Evolutionary conservation across 345 rosid species (phyloP).

Genomic region (Litchi chinensis): DNA sequence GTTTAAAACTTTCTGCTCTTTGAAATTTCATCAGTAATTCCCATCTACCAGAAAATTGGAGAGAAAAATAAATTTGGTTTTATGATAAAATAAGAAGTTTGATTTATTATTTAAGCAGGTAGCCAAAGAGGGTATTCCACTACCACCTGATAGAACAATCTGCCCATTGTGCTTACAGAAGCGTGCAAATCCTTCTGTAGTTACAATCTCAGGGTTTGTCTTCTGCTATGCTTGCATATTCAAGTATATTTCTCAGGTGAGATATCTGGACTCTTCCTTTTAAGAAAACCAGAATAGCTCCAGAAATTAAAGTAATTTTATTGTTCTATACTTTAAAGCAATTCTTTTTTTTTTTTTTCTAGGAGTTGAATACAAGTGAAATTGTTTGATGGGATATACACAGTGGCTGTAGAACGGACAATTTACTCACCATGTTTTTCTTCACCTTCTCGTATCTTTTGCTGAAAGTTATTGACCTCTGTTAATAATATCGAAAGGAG

Average conservation of each 20-base stretch:
- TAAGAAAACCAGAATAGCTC: background rate
- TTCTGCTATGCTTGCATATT: slow-evolving; percentile 94
- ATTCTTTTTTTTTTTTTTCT: background rate
- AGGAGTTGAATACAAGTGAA: background rate
- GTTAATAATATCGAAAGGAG: background rate
- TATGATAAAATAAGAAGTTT: slow-evolving; percentile 3
- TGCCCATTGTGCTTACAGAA: slow-evolving; percentile 95
- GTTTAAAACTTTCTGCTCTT: background rate
- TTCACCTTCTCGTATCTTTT: background rate
- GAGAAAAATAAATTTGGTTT: background rate
- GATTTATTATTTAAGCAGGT: slow-evolving; percentile 46
- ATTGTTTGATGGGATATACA: background rate
- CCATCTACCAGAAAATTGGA: background rate
- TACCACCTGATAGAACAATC: slow-evolving; percentile 70
- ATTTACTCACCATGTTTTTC: background rate
- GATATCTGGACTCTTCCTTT: slow-evolving; percentile 26
- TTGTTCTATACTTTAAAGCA: no score
- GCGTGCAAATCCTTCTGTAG: slow-evolving; percentile 93
- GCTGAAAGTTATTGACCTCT: background rate
- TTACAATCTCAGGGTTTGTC: slow-evolving; percentile 92
- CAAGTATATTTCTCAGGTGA: slow-evolving; percentile 89
- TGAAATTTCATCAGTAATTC: background rate
- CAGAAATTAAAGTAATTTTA: background rate
- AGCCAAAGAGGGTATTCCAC: slow-evolving; percentile 83
- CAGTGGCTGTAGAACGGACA: background rate